A percentile compares a stretch with the other conserved stretches of the same genome.
These are phyloP conservation scores for Russula emetica DNA, from an alignment of 768 basidiomycete species.

Conservation along the genomic window DNA sequence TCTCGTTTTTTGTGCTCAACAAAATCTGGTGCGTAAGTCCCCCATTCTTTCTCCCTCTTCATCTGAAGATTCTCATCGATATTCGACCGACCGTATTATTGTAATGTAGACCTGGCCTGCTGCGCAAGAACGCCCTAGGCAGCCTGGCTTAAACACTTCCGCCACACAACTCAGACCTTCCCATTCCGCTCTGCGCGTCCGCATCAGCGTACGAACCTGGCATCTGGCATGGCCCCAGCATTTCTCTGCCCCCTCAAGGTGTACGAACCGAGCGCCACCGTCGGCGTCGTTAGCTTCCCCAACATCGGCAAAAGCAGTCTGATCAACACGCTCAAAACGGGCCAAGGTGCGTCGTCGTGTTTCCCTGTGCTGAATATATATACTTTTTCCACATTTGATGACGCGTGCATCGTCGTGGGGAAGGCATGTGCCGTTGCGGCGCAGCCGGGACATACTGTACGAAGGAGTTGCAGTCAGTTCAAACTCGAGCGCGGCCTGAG, in stretches of 20 bases:
- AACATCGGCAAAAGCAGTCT: slow-evolving; percentile 96
- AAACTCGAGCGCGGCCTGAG: slow-evolving; percentile 84
- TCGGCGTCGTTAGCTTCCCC: slow-evolving; percentile 93
- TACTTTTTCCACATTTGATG: background rate
- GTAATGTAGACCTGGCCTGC: slow-evolving; percentile 73
- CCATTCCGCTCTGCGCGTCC: slow-evolving; percentile 82
- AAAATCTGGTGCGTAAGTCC: slow-evolving; percentile 67
- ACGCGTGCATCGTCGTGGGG: background rate
- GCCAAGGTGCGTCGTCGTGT: slow-evolving; percentile 50
- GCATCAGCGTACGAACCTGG: slow-evolving; percentile 67
- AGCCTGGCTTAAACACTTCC: slow-evolving; percentile 78
- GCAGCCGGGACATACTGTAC: too few species aligned
- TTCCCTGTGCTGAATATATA: background rate
- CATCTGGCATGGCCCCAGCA: slow-evolving; percentile 35
- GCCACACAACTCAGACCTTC: slow-evolving; percentile 83
- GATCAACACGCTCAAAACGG: slow-evolving; percentile 87
- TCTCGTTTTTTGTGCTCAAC: slow-evolving; percentile 65
- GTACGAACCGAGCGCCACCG: slow-evolving; percentile 72
- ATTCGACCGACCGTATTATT: too few species aligned
- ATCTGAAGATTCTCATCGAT: too few species aligned
- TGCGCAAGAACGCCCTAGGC: slow-evolving; percentile 79
- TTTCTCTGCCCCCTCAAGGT: slow-evolving; percentile 67
- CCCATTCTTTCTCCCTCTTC: background rate
- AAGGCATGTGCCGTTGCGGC: background rate
- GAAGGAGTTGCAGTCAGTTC: slow-evolving; percentile 65